Conservation (phyloP, 2,329 filamentous ascomycete genomes). For the Aspergillus puulaauensis region DNA sequence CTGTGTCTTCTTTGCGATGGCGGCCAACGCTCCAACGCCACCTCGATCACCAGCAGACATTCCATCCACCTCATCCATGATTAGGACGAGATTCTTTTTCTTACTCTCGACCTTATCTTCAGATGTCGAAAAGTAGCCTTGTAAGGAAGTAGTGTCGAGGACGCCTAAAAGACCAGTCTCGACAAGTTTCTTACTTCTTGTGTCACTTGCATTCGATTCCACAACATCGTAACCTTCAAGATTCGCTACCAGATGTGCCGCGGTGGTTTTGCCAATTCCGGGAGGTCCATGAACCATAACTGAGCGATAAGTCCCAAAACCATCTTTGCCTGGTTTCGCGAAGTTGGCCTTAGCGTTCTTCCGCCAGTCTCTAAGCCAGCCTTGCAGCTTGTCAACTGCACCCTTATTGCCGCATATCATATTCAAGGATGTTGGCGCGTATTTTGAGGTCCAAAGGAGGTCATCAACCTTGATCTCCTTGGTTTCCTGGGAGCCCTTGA, state of each 20-base stretch:
- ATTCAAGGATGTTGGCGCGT: conserved; percentile 77
- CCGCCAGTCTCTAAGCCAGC: conserved; percentile 81
- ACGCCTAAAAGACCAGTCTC: conserved; percentile 86
- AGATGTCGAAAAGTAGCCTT: conserved; percentile 85
- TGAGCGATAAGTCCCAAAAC: conserved; percentile 78
- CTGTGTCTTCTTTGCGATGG: conserved; percentile 91
- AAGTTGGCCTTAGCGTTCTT: conserved; percentile 78
- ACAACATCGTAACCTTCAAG: conserved; percentile 90
- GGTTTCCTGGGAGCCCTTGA: conserved; percentile 1
- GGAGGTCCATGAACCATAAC: conserved; percentile 94
- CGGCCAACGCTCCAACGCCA: conserved; percentile 89
- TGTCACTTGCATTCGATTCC: conserved; percentile 94
- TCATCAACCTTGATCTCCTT: conserved; percentile 49
- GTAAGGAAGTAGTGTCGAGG: conserved; percentile 87
- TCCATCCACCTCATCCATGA: conserved; percentile 99
- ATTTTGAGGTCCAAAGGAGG: conserved; percentile 90
- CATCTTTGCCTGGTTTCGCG: conserved; percentile 78
- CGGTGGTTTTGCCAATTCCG: conserved; percentile 96
- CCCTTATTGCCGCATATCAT: conserved; percentile 96
- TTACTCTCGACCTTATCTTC: conserved; percentile 73
- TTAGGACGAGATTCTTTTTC: conserved; percentile 91
- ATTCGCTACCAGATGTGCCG: conserved; percentile 89
- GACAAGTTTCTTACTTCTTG: conserved; percentile 92
- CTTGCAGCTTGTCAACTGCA: conserved; percentile 83
- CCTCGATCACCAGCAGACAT: conserved; percentile 98